phyloP scores from a whole-genome alignment of 495 filamentous ascomycete genomes.

The Cairneyella variabilis region DNA sequence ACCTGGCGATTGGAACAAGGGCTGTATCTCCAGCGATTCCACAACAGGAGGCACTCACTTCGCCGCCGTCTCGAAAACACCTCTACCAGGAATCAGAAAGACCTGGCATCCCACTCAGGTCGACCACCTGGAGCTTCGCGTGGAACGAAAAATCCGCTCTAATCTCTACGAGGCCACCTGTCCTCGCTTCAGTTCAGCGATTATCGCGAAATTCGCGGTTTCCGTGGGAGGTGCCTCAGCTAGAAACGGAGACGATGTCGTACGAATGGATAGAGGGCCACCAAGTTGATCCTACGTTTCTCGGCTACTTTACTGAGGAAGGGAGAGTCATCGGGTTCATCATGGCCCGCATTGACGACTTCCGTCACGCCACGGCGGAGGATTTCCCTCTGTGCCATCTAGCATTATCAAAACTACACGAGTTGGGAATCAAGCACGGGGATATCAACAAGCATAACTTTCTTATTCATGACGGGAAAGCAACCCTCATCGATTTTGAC shows the following conservation, averaged over 20 bases:
- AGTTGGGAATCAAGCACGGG: constrained; percentile 3
- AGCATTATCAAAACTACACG: not conserved
- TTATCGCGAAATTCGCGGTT: constrained; percentile 3
- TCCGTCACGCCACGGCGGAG: not conserved
- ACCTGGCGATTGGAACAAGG: constrained; percentile 1
- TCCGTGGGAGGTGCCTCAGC: not conserved
- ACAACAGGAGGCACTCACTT: not conserved
- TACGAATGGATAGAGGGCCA: constrained; percentile 1
- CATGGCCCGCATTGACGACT: not conserved
- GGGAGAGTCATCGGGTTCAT: constrained; percentile 1
- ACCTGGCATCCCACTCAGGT: constrained; percentile 1
- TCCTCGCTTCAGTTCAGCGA: constrained; percentile 1
- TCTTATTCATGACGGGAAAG: not conserved
- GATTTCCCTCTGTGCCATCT: not conserved
- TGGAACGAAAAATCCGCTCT: not conserved
- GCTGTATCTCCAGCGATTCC: not conserved
- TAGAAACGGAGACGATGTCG: not conserved
- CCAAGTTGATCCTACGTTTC: not conserved
- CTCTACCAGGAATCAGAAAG: not conserved
- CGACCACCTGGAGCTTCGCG: not conserved
- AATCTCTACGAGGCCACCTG: not conserved
- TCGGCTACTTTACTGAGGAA: not conserved
- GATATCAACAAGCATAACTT: constrained; percentile 5
- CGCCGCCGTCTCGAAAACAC: not conserved
- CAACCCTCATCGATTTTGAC: constrained; percentile 2